These are phyloP conservation scores for Ormosia semicastrata DNA, from an alignment of 306 rosid species.

Conservation along the genomic window DNA sequence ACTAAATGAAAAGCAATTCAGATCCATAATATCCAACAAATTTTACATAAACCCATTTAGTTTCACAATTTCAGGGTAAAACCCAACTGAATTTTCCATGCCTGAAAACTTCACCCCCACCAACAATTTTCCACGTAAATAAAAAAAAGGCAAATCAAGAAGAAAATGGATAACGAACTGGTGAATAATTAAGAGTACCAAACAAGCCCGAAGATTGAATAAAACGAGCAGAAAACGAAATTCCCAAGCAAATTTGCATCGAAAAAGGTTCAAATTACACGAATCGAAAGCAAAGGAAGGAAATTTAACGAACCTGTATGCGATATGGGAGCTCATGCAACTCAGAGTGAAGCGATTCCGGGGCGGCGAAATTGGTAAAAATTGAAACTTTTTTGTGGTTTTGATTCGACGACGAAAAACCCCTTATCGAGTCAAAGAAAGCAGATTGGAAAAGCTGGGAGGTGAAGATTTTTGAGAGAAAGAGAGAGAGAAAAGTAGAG, in stretches of 20 bases:
- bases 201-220: neutral
- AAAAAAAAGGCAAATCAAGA: neutral
- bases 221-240: neutral
- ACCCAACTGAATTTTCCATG: neutral
- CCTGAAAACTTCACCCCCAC: neutral
- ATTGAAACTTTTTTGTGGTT: constrained; percentile 39
- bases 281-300: neutral
- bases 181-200: neutral
- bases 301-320: constrained; percentile 31
- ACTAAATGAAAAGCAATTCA: constrained; percentile 33
- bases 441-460: constrained; percentile 55
- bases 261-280: neutral
- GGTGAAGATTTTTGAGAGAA: constrained; percentile 32
- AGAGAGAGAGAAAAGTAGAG: constrained; percentile 18
- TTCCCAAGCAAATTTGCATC: constrained; percentile 12
- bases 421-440: constrained; percentile 67
- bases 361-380: constrained; percentile 33
- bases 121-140: neutral
- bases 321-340: constrained; percentile 54
- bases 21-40: constrained; percentile 48
- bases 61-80: neutral
- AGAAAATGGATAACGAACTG: constrained; percentile 12
- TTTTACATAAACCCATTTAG: neutral
- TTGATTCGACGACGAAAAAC: constrained; percentile 40
- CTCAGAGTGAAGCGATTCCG: constrained; percentile 24